These are phyloP conservation scores for Tetrapyrgos nigripes DNA, from an alignment of 1,284 basidiomycete species.

Conservation along the genomic window DNA sequence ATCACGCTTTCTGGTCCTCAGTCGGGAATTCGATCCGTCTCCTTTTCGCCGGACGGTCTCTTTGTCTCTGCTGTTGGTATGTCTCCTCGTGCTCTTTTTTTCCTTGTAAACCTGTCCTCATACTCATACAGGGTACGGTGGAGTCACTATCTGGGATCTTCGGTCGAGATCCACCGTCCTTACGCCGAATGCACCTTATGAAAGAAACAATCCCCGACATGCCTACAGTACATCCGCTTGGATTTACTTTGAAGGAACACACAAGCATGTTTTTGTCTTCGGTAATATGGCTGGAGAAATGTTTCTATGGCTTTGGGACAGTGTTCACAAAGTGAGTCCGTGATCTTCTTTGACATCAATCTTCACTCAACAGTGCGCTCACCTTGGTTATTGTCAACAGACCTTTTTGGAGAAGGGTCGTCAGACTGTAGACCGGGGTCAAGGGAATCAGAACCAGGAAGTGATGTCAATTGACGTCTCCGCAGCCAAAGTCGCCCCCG, in stretches of 20 bases:
- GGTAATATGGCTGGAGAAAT: neutral
- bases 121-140: constrained; percentile 1
- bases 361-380: neutral
- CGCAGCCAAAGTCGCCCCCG: neutral
- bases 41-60: constrained; percentile 1
- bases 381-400: neutral
- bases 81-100: neutral
- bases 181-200: neutral
- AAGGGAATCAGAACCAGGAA: neutral
- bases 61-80: constrained; percentile 7
- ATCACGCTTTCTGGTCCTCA: neutral
- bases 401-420: neutral
- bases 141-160: constrained; percentile 7
- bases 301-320: neutral
- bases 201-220: neutral
- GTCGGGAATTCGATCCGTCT: neutral
- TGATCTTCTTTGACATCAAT: neutral
- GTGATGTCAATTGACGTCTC: neutral
- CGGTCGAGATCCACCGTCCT: neutral
- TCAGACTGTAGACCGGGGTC: neutral
- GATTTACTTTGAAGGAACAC: neutral
- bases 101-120: neutral
- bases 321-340: neutral
- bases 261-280: neutral
- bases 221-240: neutral